Base-by-base conservation (phyloP, 2,329 filamentous ascomycete genomes). In the Xylaria sp. region DNA sequence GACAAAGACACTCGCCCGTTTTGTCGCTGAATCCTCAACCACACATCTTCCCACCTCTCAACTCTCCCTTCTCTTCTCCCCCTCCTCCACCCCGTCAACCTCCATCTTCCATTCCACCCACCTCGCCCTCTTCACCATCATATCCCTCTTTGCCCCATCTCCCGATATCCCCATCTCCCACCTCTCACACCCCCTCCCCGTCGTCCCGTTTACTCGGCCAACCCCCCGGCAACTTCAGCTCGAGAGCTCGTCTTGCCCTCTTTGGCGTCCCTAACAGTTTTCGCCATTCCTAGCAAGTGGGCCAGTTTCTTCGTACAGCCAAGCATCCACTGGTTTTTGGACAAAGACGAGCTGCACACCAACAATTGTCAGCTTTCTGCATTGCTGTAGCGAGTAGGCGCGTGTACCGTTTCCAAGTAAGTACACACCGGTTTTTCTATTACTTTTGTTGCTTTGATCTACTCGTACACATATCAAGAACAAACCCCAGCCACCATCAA, bases 1-100 rank as follows among this genome's bases (percentile, higher is more conserved):
- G 61, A 66, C 65, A 64, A 61, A 38, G 49, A 66, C 69, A 51
- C 64, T 62, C 69, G 20, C 51, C 61, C 42, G 40, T 70, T 67
- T 66, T 66, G 59, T 63, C 64, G 59, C 68, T 61, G 62, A 67
- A 68, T 63, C 63, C 62, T 66, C 64, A 63, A 69, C 56, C 66
- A 63, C 66, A 57, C 63, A 53, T 53, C 65, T 69, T 61, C 42
- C 54, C 59, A 56, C 64, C 68, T 67, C 59, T 54, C 67, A 58
- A 59, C 60, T 69, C 63, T 69, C 59, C 28, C 49, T 13, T 63
- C 57, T 44, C 49, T 57, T 49, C 59, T 58, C 58, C 56, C 59
- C 44, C 44, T 48, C 46, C 59, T 61, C 63, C 49, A 38, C 60
- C 36, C 53, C 59, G 54, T 31, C 66, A 40, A 40, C 38, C 58